Conservation (phyloP, 805 yeast species). For the Pichia phayaonensis region DNA sequence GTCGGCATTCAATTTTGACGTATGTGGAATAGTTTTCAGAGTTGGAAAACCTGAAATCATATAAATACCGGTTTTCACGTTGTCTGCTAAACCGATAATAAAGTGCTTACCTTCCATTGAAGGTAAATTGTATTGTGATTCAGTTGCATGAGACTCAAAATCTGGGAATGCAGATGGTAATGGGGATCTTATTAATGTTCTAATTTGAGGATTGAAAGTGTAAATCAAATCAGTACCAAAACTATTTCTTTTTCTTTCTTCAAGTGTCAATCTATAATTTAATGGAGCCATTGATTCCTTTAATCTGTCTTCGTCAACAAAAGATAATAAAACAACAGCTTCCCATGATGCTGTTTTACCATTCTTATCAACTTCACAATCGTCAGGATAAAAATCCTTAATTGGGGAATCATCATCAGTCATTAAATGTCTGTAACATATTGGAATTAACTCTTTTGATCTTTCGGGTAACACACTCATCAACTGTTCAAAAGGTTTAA, state of each 20-base stretch:
- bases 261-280: constrained; percentile 54
- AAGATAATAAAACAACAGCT: constrained; percentile 87
- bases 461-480: constrained; percentile 97
- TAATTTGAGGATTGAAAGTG: constrained; percentile 68
- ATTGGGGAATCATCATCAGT: constrained; percentile 81
- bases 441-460: constrained; percentile 73
- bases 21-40: constrained; percentile 60
- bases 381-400: constrained; percentile 81
- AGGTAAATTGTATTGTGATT: constrained; percentile 48
- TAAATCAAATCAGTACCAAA: constrained; percentile 67
- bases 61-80: constrained; percentile 63
- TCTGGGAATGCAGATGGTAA: constrained; percentile 70
- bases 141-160: constrained; percentile 72
- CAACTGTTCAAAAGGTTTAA: constrained; percentile 88
- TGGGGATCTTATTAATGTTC: constrained; percentile 63
- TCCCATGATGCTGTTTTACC: constrained; percentile 98
- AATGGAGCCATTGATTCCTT: constrained; percentile 64
- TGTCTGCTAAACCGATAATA: constrained; percentile 52
- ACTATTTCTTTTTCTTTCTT: constrained; percentile 66
- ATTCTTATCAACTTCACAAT: constrained; percentile 81
- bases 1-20: constrained; percentile 44
- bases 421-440: constrained; percentile 73
- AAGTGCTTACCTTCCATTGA: constrained; percentile 32
- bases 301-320: constrained; percentile 79
- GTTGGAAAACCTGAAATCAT: constrained; percentile 89